Percentiles rank a stretch among this genome's conserved stretches.
Evolutionary conservation across 2,329 filamentous ascomycete species (phyloP).

Genomic region (Fusarium liriodendri): DNA sequence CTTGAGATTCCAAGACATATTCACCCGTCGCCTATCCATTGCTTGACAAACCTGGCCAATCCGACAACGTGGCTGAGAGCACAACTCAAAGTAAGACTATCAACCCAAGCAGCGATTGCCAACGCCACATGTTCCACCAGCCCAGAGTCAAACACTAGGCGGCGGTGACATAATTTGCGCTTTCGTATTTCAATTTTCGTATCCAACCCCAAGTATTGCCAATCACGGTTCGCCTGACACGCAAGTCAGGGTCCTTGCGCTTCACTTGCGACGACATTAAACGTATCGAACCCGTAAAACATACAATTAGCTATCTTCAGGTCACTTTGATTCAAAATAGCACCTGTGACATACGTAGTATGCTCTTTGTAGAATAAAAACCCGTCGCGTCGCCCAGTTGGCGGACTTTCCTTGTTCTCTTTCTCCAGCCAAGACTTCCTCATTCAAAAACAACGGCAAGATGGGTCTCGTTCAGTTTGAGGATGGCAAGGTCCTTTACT

Average conservation of each 20-base stretch:
- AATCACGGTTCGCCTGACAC: background rate
- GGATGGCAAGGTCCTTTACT: background rate
- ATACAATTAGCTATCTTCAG: background rate
- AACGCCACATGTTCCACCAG: background rate
- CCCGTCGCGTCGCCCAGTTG: background rate
- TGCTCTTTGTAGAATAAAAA: background rate
- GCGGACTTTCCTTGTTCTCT: background rate
- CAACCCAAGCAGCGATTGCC: background rate
- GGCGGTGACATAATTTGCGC: background rate
- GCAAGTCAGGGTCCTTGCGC: background rate
- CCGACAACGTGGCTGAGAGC: background rate
- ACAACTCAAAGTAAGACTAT: background rate
- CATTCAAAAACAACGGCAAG: background rate
- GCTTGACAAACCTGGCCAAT: background rate
- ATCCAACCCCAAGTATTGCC: background rate
- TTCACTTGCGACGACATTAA: background rate
- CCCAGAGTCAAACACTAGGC: no score
- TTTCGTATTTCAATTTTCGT: background rate
- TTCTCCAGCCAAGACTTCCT: background rate
- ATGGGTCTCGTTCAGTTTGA: conserved; percentile 1
- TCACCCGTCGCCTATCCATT: background rate
- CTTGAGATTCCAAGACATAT: no score
- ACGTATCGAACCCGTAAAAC: background rate
- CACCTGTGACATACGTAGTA: background rate
- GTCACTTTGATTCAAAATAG: background rate